phyloP scores from a whole-genome alignment of 108 stramenopile genomes.

The Nitzschia sp. region DNA sequence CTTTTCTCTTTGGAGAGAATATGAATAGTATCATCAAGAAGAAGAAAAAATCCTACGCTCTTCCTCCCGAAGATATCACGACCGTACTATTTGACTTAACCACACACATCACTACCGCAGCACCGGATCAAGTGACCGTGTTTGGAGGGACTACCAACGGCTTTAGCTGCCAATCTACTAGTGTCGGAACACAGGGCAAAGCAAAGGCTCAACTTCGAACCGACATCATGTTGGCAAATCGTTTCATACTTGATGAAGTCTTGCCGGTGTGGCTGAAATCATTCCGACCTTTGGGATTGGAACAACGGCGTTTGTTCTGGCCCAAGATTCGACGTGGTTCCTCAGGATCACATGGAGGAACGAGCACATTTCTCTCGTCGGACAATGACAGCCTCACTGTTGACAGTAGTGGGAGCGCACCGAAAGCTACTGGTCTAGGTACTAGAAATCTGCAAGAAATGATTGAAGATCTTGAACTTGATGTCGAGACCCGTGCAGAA shows the following conservation, averaged over 20 bases:
- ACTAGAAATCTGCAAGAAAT: constrained; percentile 55
- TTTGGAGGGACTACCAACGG: constrained; percentile 28
- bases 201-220: constrained; percentile 12
- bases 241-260: constrained; percentile 72
- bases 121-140: constrained; percentile 60
- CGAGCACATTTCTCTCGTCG: constrained; percentile 9
- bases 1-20: constrained; percentile 75
- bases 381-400: constrained; percentile 46
- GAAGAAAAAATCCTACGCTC: constrained; percentile 59
- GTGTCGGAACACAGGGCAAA: constrained; percentile 16
- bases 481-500: constrained; percentile 69
- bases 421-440: constrained; percentile 12
- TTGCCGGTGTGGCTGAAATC: constrained; percentile 74
- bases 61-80: constrained; percentile 82
- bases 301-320: constrained; percentile 77
- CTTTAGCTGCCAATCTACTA: constrained; percentile 12
- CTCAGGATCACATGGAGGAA: constrained; percentile 29
- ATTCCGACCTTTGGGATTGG: constrained; percentile 75
- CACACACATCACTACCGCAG: constrained; percentile 45
- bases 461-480: constrained; percentile 72
- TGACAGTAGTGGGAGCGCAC: constrained; percentile 43
- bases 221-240: constrained; percentile 54
- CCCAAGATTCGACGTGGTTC: constrained; percentile 24
- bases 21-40: constrained; percentile 57
- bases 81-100: constrained; percentile 76